Base-by-base conservation (phyloP, 192 early-diverging fungal genomes). In the Dissophora globulifera region DNA sequence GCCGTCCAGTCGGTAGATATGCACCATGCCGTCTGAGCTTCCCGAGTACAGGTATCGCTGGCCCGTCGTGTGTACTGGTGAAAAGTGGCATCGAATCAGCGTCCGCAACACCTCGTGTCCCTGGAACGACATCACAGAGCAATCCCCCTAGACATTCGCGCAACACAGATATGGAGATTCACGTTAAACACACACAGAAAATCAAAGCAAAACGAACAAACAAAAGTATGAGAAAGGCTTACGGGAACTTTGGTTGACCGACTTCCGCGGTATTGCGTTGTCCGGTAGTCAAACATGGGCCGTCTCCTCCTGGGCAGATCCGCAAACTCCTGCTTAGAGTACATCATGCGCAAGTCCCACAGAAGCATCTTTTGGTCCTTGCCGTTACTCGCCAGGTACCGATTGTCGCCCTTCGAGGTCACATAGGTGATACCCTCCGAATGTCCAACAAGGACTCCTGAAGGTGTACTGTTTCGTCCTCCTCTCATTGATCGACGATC, bases 341-440 rank as follows among this genome's bases (percentile, higher is more conserved):
- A 42, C 63, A 79, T 62, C 57, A 65, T 78, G 6, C 87, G 78
- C 4, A 92, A 50, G 67, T 92, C 91, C 87, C 87, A 92, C 1
- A 90, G 46, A 35, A 88, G 87, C 82, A 89, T 86, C 16, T 59
- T 76, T 65, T 92, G 91, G 62, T 92, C 91, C 70, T 92, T 92
- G n/a, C 81, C 84, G 56, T 90, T 92, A 25, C 85, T 88, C 1
- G 89, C 62, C 10, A 81, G 71, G 69, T 88, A 86, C 22, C 89
- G 85, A 8, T 87, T 88, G 54, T 92, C 91, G 26, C 85, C 86
- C 31, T 87, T 86, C 4, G 88, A 81, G 0, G 86, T 80, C 2
- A 92, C 79, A 67, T 85, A 88, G 0, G 89, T 92, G 48, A 92
- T 83, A 1, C 91, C 91, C 71, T 92, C 89, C 1, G 88, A 82